Evolutionary conservation across 768 basidiomycete species (phyloP).

Genomic region (Thelephora ganbajun): DNA sequence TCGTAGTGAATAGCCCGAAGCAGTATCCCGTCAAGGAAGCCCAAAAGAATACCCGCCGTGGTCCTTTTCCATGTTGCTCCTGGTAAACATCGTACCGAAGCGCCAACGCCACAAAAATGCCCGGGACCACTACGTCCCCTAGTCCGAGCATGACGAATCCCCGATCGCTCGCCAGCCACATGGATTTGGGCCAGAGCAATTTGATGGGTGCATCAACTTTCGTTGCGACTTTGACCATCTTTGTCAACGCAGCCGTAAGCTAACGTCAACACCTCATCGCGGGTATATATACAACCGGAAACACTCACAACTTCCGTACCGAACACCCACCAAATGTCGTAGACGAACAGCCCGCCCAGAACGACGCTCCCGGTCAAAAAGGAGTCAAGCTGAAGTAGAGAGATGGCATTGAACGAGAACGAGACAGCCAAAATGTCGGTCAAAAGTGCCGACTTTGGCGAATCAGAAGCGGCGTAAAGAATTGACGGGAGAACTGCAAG

Average conservation of each 20-base stretch:
- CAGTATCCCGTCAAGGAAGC: constrained; percentile 60
- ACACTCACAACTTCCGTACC: constrained; percentile 66
- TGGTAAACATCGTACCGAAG: constrained; percentile 71
- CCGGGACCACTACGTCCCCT: constrained; percentile 68
- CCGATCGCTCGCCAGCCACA: constrained; percentile 28
- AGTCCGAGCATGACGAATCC: constrained; percentile 88
- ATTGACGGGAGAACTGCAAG: constrained; percentile 50
- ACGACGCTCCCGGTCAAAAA: constrained; percentile 80
- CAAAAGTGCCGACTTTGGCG: constrained; percentile 42
- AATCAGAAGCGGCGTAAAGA: constrained; percentile 36
- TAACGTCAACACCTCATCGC: neutral
- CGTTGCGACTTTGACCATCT: constrained; percentile 94
- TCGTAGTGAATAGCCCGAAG: constrained; percentile 57
- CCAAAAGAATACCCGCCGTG: constrained; percentile 38
- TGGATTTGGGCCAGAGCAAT: constrained; percentile 71
- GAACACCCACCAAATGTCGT: constrained; percentile 95
- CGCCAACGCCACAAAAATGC: constrained; percentile 67
- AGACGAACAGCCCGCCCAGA: constrained; percentile 75
- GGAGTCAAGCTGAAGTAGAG: constrained; percentile 73
- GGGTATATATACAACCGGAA: neutral
- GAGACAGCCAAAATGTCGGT: constrained; percentile 66
- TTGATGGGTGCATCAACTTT: constrained; percentile 89
- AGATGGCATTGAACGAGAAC: constrained; percentile 69
- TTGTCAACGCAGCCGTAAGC: neutral
- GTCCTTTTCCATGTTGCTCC: constrained; percentile 17